These are phyloP conservation scores for Podila minutissima DNA, from an alignment of 192 early-diverging fungal species.

Conservation along the genomic window DNA sequence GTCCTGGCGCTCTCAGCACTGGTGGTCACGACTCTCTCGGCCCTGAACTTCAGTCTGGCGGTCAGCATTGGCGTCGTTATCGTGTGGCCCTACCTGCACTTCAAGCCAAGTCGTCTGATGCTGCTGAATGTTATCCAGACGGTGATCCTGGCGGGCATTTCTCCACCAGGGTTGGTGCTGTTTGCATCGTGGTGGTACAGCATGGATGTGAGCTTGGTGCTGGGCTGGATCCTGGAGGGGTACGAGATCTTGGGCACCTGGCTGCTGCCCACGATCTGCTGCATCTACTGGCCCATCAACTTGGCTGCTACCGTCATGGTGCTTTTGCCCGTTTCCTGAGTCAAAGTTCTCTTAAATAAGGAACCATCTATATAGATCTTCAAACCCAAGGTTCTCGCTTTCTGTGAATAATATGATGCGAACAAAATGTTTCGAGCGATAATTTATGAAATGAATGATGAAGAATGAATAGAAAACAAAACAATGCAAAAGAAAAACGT, in stretches of 20 bases:
- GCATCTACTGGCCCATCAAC: slow-evolving; percentile 78
- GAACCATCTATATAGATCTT: too few relatives aligned
- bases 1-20: slow-evolving; percentile 65
- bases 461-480: neutral
- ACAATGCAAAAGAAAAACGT: neutral
- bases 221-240: slow-evolving; percentile 65
- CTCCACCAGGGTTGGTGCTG: slow-evolving; percentile 61
- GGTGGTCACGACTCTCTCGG: slow-evolving; percentile 69
- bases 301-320: slow-evolving; percentile 54
- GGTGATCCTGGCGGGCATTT: slow-evolving; percentile 59
- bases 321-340: slow-evolving; percentile 28
- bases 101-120: slow-evolving; percentile 50
- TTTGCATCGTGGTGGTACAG: slow-evolving; percentile 51
- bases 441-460: slow-evolving; percentile 2
- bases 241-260: slow-evolving; percentile 72
- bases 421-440: too few relatives aligned
- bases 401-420: too few relatives aligned
- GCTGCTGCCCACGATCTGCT: slow-evolving; percentile 70
- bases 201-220: slow-evolving; percentile 52
- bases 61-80: slow-evolving; percentile 65
- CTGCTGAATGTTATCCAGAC: slow-evolving; percentile 52
- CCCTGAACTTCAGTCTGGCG: slow-evolving; percentile 80
- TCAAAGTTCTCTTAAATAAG: neutral
- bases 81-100: slow-evolving; percentile 68
- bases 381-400: too few relatives aligned